Percentiles rank a stretch among this genome's conserved stretches.
phyloP scores from a whole-genome alignment of 495 filamentous ascomycete genomes.

The Lasiosphaeriaceae sp. region DNA sequence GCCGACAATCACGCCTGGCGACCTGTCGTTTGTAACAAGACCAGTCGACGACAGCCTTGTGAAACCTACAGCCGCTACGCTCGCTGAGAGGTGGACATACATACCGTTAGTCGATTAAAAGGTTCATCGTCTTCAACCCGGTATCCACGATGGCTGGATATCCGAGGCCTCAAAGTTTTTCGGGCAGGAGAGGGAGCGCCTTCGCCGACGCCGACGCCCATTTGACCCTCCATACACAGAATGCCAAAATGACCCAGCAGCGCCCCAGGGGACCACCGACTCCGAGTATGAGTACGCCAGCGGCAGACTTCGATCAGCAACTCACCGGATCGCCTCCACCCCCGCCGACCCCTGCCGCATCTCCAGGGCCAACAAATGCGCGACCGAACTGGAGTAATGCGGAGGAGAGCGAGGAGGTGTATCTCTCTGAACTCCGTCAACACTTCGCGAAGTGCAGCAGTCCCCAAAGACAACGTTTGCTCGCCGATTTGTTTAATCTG shows the following conservation, averaged over 20 bases:
- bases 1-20: no score
- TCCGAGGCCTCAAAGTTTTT: constrained; percentile 36
- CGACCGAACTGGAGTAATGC: constrained; percentile 51
- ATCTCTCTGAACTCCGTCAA: constrained; percentile 45
- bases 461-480: constrained; percentile 54
- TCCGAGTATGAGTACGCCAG: constrained; percentile 54
- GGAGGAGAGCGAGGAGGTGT: constrained; percentile 49
- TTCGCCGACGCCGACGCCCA: constrained; percentile 46
- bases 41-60: no score
- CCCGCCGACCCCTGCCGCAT: constrained; percentile 54
- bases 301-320: constrained; percentile 51
- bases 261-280: constrained; percentile 49
- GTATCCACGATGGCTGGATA: constrained; percentile 36
- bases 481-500: constrained; percentile 81
- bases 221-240: constrained; percentile 40
- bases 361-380: constrained; percentile 49
- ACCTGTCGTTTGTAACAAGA: no score
- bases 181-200: constrained; percentile 40
- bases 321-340: constrained; percentile 52
- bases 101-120: not conserved
- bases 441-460: constrained; percentile 49
- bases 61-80: no score
- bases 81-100: not conserved
- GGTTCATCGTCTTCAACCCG: not conserved
- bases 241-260: constrained; percentile 45